Percentiles rank a stretch among this genome's conserved stretches.
These are phyloP conservation scores for Sporothrix variecibatus DNA, from an alignment of 2,329 filamentous ascomycete species.

Conservation along the genomic window DNA sequence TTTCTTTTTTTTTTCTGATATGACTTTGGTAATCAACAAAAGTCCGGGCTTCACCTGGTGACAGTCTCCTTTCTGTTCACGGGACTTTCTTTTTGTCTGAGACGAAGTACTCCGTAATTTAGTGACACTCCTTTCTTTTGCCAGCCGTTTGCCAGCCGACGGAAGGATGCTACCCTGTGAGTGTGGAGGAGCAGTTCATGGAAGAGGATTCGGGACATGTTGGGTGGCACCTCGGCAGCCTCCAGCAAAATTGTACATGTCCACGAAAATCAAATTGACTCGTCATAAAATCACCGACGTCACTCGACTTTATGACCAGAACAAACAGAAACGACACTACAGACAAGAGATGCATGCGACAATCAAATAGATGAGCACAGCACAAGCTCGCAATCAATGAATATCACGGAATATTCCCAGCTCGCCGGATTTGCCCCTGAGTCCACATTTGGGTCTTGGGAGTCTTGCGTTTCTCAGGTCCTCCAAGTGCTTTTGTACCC, in stretches of 20 bases:
- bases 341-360: neutral
- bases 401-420: neutral
- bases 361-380: neutral
- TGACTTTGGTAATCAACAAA: neutral
- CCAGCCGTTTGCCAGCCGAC: neutral
- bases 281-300: slow-evolving; percentile 6
- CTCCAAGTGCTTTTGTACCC: neutral
- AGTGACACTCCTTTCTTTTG: neutral
- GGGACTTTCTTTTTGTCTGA: neutral
- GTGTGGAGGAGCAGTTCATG: neutral
- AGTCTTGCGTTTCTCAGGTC: neutral
- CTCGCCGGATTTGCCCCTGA: neutral
- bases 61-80: neutral
- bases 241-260: neutral
- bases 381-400: neutral
- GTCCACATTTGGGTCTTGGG: neutral
- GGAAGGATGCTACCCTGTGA: neutral
- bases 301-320: neutral
- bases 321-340: neutral
- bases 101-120: no score
- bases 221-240: neutral
- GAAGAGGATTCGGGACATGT: neutral
- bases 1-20: neutral
- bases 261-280: neutral
- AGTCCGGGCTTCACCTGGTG: neutral